phyloP scores from a whole-genome alignment of 2,329 filamentous ascomycete species.

The Sporothrix luriei region DNA sequence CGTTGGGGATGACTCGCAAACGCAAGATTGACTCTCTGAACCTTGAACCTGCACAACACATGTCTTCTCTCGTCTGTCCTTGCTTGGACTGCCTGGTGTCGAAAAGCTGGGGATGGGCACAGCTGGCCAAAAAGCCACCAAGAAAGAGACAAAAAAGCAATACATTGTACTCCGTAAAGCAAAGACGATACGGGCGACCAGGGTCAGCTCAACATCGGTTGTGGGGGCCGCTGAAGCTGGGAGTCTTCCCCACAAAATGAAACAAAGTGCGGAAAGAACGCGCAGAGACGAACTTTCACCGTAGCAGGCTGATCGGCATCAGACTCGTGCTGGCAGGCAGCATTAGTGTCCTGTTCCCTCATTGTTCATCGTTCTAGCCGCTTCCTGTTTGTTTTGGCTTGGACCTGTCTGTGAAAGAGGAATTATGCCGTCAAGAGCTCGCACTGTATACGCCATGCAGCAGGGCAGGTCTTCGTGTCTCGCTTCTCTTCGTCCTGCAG shows the following conservation, averaged over 20 bases:
- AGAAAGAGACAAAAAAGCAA: not conserved
- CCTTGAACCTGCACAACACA: too few species aligned
- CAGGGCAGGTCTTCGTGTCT: not conserved
- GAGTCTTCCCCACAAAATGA: conserved; percentile 21
- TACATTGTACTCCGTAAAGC: too few species aligned
- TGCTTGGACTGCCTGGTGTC: too few species aligned
- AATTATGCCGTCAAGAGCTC: not conserved
- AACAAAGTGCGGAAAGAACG: conserved; percentile 3
- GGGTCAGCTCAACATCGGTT: not conserved
- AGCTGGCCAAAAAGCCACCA: too few species aligned
- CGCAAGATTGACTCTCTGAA: too few species aligned
- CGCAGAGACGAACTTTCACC: not conserved
- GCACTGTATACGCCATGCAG: conserved; percentile 9
- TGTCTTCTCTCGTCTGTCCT: too few species aligned
- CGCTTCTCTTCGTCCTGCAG: not conserved
- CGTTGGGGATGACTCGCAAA: too few species aligned
- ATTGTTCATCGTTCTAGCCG: not conserved
- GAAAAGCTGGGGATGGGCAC: too few species aligned
- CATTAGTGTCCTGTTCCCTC: not conserved
- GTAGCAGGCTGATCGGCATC: not conserved
- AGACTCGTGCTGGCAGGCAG: conserved; percentile 12
- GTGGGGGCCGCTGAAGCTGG: not conserved
- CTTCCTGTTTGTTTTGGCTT: not conserved
- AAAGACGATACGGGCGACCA: too few species aligned
- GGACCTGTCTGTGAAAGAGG: not conserved